Percentiles rank a stretch among this genome's conserved stretches.
Evolutionary conservation across 2,329 filamentous ascomycete species (phyloP).

Genomic region (Aspergillus pseudoglaucus): DNA sequence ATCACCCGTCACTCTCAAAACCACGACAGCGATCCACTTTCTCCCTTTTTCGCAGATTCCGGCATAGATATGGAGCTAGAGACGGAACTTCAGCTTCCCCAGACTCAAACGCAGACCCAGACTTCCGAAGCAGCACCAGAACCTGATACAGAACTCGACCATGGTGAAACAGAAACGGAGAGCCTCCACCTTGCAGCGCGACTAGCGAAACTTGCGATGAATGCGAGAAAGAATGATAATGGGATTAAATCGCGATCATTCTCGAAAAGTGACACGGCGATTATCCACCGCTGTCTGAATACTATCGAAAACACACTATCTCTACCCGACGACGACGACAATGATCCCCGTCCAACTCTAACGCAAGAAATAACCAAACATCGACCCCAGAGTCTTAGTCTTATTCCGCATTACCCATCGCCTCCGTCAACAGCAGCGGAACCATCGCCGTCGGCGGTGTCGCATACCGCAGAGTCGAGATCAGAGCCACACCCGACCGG

Average conservation of each 20-base stretch:
- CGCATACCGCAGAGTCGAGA: background rate
- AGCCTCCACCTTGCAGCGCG: background rate
- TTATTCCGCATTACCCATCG: background rate
- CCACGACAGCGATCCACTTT: constrained; percentile 1
- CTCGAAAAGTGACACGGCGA: constrained; percentile 20
- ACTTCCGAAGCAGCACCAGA: constrained; percentile 1
- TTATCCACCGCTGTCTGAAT: constrained; percentile 32
- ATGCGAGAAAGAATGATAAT: constrained; percentile 14
- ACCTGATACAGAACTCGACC: background rate
- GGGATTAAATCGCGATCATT: constrained; percentile 4
- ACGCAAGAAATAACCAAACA: constrained; percentile 15
- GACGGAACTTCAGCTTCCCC: background rate
- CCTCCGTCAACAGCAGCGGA: background rate
- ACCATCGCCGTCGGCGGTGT: background rate
- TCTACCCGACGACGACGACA: background rate
- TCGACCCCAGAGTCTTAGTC: constrained; percentile 5
- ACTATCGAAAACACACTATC: constrained; percentile 28
- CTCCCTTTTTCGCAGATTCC: background rate
- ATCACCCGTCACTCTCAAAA: background rate
- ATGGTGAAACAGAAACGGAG: background rate
- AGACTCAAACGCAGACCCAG: constrained; percentile 2
- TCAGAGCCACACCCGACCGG: constrained; percentile 5
- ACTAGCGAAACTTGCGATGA: background rate
- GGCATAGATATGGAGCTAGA: background rate
- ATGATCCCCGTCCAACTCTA: constrained; percentile 16